Evolutionary conservation across 2,329 filamentous ascomycete species (phyloP), one percentile per base, ranked within the genome.

Genomic region (Cladosporium sp.): DNA sequence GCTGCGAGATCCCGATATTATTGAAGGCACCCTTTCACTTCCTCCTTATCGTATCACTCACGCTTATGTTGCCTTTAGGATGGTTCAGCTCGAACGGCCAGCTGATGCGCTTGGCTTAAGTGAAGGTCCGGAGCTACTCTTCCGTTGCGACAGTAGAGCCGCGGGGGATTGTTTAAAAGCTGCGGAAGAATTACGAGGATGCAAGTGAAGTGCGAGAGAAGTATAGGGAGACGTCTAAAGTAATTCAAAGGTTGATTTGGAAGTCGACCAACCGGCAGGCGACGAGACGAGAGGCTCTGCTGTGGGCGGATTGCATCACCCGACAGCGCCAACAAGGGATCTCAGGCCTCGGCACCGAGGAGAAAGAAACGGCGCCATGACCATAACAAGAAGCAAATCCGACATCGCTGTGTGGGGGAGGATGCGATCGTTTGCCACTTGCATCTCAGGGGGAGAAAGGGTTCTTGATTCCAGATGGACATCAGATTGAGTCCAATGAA

Each of bases 241-340:
- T 46, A 21, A 13, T 21, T 46, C n/a, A n/a, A 11, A 18, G 39
- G 39, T 7, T 43, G 39, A 43, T n/a, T 21, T 43, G 18, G 18
- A 10, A 21, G 39, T 21, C 39, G 39, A 30, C 51, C 51, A n/a
- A 54, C 8, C 51, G 26, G 18, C 8, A 54, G 51, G 10, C 26
- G 16, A 54, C 5, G 26, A 21, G 16, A 54, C 5, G 26, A 21
- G 51, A 54, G 51, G 51, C 51, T 32, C 51, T 54, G 51, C 51
- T 21, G 39, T 23, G 39, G 51, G 57, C n/a, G 39, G 36, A 59
- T 59, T 48, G 57, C 57, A 59, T 59, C 57, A 59, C 57, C 57
- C 39, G 57, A 46, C 54, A 51, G 26, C 26, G 48, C 48, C 23
- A 28, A 16, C 39, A 59, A 30, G 57, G 57, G 25, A 14, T 28